Conservation (phyloP, 805 yeast species). For the Blastobotrys americana region DNA sequence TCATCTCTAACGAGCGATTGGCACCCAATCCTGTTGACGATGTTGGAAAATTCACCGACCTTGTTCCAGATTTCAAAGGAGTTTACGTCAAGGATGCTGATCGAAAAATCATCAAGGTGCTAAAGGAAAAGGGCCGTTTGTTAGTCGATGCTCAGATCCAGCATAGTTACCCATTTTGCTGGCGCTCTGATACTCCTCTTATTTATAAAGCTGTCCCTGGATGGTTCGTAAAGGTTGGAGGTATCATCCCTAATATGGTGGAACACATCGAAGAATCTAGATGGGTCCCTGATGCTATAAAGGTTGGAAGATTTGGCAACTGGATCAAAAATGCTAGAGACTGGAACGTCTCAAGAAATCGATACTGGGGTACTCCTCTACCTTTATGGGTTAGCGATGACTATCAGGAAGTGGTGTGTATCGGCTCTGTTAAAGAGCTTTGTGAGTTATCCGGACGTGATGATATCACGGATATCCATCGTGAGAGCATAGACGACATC, state of each 20-base stretch:
- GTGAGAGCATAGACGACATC: constrained; percentile 84
- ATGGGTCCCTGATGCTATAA: constrained; percentile 90
- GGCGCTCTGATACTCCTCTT: constrained; percentile 99
- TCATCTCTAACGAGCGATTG: constrained; percentile 55
- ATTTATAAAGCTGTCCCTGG: constrained; percentile 95
- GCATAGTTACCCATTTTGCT: constrained; percentile 98
- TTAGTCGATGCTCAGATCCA: constrained; percentile 73
- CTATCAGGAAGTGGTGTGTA: constrained; percentile 82
- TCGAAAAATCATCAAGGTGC: constrained; percentile 73
- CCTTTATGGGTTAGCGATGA: constrained; percentile 98
- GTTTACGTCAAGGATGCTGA: constrained; percentile 94
- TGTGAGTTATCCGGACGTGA: constrained; percentile 73
- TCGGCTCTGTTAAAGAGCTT: constrained; percentile 86
- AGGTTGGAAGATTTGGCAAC: constrained; percentile 92
- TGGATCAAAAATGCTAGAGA: constrained; percentile 99
- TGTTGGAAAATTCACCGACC: constrained; percentile 71
- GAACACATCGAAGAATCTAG: constrained; percentile 75
- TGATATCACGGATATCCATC: constrained; percentile 84
- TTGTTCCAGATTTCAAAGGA: constrained; percentile 71
- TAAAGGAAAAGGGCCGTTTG: constrained; percentile 70
- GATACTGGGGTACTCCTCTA: constrained; percentile 99
- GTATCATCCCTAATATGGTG: constrained; percentile 83
- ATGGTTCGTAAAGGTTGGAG: constrained; percentile 91
- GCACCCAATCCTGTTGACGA: constrained; percentile 97
- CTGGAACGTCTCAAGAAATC: constrained; percentile 96